Evolutionary conservation across 352 stramenopile genomes (phyloP).

Genomic region (Thraustochytrium striatum): DNA sequence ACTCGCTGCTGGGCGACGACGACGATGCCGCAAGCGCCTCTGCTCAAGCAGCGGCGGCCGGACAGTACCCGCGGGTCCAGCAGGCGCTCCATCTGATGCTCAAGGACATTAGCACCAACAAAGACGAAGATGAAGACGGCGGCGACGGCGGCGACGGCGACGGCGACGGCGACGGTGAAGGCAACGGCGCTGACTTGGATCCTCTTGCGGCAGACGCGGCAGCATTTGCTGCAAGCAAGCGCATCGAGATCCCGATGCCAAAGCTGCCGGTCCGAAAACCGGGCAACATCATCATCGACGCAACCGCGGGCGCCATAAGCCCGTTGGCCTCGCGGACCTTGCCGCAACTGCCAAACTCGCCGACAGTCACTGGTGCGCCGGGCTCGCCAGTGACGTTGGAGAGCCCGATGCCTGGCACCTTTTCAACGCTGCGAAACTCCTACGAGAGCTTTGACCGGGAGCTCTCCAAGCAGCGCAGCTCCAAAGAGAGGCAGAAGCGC

Average conservation of each 20-base stretch:
- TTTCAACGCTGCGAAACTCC: slow-evolving; percentile 32
- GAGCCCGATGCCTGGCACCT: not conserved
- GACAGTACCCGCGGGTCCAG: not conserved
- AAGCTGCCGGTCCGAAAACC: not conserved
- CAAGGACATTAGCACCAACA: not conserved
- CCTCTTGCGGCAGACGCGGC: not conserved
- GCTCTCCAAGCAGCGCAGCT: not conserved
- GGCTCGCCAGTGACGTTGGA: no score
- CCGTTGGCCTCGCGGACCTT: no score
- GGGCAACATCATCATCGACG: not conserved
- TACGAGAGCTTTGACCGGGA: slow-evolving; percentile 15
- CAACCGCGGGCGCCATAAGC: no score
- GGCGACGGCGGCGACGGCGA: not conserved
- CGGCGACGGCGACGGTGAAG: not conserved
- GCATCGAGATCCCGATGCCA: not conserved
- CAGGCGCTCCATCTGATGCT: not conserved
- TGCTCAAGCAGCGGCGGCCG: not conserved
- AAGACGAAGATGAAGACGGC: not conserved
- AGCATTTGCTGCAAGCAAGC: not conserved
- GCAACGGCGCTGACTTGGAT: not conserved
- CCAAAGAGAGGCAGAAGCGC: not conserved
- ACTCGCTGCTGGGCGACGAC: no score
- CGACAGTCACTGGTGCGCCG: no score
- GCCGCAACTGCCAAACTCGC: no score
- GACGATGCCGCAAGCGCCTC: not conserved